Evolutionary conservation across 257 asterid genomes (phyloP), one percentile per base, ranked within the genome.

Genomic region (Scutellaria barbata): DNA sequence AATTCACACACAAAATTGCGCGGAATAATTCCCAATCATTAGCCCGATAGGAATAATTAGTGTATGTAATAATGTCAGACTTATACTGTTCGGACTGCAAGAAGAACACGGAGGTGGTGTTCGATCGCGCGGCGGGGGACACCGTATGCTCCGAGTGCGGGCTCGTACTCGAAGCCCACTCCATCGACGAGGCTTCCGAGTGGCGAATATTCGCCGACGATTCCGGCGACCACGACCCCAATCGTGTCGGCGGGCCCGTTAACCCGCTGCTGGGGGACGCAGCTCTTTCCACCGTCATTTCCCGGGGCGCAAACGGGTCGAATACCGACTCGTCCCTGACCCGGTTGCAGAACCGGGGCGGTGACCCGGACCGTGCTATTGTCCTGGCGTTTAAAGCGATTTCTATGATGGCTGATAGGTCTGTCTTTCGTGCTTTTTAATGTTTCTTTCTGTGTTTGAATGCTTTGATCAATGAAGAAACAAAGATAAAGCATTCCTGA

Each of bases 111-210:
- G 98, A 89, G 88, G 96, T 93, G 57, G 98, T 93, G 54, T 75
- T 63, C 66, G 98, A 90, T 77, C 97, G 86, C 76, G 81, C 98
- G 11, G 97, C 97, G 1, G 98, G 98, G 17, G 98, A 93, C 81
- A 87, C 96, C 68, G 98, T 93, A 12, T 93, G 98, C 84, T 90
- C 97, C 4, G 98, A 93, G 86, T 93, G 98, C 74, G 98, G 97
- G 10, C 91, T 90, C 18, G 97, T 93, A 8, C 79, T 93, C 79
- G 98, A 93, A 64, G 87, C 96, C 20, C 87, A 96, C 66, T 76
- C 97, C 8, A 90, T 93, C 14, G 98, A 93, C 50, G 98, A 93
- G 86, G 77, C 87, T 0, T 90, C 98, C 1, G 97, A 93, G 90
- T 90, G 97, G 98, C 79, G 98, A 53, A 86, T 83, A 4, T 93